Evolutionary conservation across 345 rosid species (phyloP), one percentile per base, ranked within the genome.

Genomic region (Heritiera littoralis): DNA sequence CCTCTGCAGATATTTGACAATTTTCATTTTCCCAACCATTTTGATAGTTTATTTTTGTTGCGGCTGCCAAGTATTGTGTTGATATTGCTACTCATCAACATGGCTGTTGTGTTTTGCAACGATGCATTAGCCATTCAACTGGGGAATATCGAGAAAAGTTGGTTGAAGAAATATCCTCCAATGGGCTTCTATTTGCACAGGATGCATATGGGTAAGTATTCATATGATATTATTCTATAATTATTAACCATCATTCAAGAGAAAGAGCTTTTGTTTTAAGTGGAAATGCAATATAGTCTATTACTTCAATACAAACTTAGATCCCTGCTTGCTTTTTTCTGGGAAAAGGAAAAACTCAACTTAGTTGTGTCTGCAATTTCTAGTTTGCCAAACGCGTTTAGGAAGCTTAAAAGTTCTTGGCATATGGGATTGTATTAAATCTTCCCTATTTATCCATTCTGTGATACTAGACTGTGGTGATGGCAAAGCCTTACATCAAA

Each of bases 51-150:
- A 82, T 87, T 59, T 89, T 87, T 76, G 85, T 81, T 18, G 88
- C 84, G 28, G 87, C 92, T 58, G 77, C 88, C 17, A 82, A 70
- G 76, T 81, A 77, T 46, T 86, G 89, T 74, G 77, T 78, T 32
- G 88, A 86, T 38, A 85, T 89, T 54, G 92, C 88, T 10, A 89
- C 89, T 43, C 86, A 89, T 79, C 81, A 82, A 68, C 87, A 89
- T 66, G 90, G 92, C 46, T 89, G 92, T 4, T 89, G 87, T 79
- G 87, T 87, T 72, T 69, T 89, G 68, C 90, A 89, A 78, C 83
- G 80, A 17, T 89, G 92, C 79, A 80, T 87, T 18, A 78, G 79
- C 77, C 83, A 79, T 83, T 89, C 90, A 71, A 79, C 63, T 59
- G 89, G 88, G 46, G 76, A 75, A 69, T 76, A 80, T 38, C 78